A percentile compares a stretch with the other conserved stretches of the same genome.
phyloP scores from a whole-genome alignment of 1,284 basidiomycete genomes.

The Ustilago sp. region DNA sequence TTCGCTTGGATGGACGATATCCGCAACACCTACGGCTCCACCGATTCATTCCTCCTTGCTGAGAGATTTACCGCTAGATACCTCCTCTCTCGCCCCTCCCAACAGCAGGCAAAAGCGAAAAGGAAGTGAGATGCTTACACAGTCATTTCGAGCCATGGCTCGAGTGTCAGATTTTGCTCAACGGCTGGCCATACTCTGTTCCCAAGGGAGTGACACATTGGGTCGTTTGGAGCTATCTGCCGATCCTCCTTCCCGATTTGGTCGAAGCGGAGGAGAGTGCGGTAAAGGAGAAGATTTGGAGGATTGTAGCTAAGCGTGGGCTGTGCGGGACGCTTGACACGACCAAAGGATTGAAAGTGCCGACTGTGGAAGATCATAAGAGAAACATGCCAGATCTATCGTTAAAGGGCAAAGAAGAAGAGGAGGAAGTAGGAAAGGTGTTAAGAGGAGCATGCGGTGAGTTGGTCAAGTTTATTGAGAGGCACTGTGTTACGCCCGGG shows the following conservation, averaged over 20 bases:
- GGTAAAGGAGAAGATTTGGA: conserved; percentile 3
- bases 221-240: conserved; percentile 28
- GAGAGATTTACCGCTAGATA: conserved; percentile 24
- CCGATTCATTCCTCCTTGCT: conserved; percentile 14
- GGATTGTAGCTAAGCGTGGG: conserved; percentile 19
- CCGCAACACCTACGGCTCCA: conserved; percentile 29
- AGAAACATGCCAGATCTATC: conserved; percentile 8
- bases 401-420: neutral
- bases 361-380: conserved; percentile 9
- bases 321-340: conserved; percentile 28
- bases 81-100: conserved; percentile 5
- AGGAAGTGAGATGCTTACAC: conserved; percentile 14
- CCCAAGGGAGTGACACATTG: conserved; percentile 17
- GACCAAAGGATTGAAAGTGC: neutral
- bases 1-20: conserved; percentile 41
- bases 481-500: too few relatives aligned
- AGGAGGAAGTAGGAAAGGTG: neutral
- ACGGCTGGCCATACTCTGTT: conserved; percentile 40
- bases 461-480: conserved; percentile 14
- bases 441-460: conserved; percentile 2
- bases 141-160: neutral
- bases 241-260: conserved; percentile 23
- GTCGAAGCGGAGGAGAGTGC: neutral
- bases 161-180: conserved; percentile 33
- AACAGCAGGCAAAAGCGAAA: neutral